A percentile compares a stretch with the other conserved stretches of the same genome.
Evolutionary conservation across 176 grass and related monocot genomes (phyloP).

Genomic region (Triticum urartu): DNA sequence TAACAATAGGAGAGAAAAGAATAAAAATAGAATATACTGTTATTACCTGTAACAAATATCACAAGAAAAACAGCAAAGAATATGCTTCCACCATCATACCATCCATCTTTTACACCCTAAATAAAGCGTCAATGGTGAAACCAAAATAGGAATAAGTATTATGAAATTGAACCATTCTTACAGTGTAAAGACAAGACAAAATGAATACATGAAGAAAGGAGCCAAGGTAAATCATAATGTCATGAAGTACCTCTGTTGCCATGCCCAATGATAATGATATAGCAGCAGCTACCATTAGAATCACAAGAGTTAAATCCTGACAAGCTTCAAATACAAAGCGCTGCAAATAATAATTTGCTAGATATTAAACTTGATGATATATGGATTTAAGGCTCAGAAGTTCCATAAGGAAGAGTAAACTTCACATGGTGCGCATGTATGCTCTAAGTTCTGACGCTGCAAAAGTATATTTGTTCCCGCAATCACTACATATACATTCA

Average conservation of each 20-base stretch:
- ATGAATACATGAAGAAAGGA: conserved; percentile 11
- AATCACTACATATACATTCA: neutral
- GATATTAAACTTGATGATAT: conserved; percentile 12
- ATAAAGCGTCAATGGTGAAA: neutral
- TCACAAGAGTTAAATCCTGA: conserved; percentile 61
- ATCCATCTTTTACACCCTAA: conserved; percentile 70
- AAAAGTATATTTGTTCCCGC: neutral
- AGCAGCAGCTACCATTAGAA: conserved; percentile 60
- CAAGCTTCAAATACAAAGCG: conserved; percentile 65
- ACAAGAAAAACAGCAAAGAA: conserved; percentile 68
- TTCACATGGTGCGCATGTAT: neutral
- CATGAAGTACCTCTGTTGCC: conserved; percentile 49
- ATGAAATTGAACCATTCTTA: neutral
- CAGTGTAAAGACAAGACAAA: neutral
- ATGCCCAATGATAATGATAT: conserved; percentile 64
- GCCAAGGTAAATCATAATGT: neutral
- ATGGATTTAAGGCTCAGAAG: too few relatives aligned
- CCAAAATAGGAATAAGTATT: neutral
- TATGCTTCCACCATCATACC: conserved; percentile 84
- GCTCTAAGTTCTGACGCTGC: neutral
- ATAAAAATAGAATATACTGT: neutral
- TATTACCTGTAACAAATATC: conserved; percentile 60
- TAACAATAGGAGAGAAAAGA: neutral
- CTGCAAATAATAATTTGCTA: conserved; percentile 38
- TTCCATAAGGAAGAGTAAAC: neutral